Evolutionary conservation across 2,329 filamentous ascomycete genomes (phyloP).

Genomic region (Colletotrichum aenigma): DNA sequence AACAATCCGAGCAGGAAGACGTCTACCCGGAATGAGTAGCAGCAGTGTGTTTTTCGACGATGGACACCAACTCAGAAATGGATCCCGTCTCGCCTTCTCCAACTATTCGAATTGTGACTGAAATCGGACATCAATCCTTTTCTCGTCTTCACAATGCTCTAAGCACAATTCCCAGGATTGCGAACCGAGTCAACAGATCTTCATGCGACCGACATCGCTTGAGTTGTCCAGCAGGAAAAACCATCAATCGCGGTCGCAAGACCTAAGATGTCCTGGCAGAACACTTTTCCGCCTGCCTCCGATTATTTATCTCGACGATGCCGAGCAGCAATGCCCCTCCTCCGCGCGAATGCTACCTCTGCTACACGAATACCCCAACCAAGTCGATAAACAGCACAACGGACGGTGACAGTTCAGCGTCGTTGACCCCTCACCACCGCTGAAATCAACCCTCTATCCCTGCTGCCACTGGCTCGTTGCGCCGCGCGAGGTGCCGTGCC

Average conservation of each 20-base stretch:
- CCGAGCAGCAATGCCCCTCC: neutral
- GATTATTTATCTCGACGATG: neutral
- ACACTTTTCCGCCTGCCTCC: conserved; percentile 5
- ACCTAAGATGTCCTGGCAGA: neutral
- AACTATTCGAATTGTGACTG: neutral
- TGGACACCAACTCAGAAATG: neutral
- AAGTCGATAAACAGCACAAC: neutral
- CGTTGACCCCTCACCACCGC: neutral
- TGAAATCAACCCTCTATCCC: neutral
- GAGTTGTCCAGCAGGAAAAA: neutral
- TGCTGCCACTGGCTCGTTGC: neutral
- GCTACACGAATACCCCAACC: neutral
- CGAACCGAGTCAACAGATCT: neutral
- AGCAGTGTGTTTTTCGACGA: neutral
- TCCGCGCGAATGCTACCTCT: neutral
- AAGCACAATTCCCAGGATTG: neutral
- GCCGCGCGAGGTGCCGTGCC: neutral
- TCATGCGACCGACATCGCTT: neutral
- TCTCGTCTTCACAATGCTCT: neutral
- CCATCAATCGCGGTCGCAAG: neutral
- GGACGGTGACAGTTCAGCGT: neutral
- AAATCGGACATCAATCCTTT: neutral
- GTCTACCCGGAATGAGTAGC: neutral
- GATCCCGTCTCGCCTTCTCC: neutral
- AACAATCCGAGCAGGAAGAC: neutral